These are phyloP conservation scores for Mycena amicta DNA, from an alignment of 768 basidiomycete genomes.

Conservation along the genomic window DNA sequence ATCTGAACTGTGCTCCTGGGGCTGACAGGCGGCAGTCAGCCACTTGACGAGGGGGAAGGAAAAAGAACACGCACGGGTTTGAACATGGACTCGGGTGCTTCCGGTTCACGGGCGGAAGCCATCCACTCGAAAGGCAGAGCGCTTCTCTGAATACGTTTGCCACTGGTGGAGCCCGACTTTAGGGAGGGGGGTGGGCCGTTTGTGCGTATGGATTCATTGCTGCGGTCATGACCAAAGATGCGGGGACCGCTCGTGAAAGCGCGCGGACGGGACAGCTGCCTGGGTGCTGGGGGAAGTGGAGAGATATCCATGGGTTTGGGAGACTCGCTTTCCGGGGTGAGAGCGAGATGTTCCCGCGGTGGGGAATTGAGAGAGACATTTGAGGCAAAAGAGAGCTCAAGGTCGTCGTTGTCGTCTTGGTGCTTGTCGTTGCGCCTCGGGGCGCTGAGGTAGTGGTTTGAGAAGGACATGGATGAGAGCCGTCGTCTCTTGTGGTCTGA, in stretches of 20 bases:
- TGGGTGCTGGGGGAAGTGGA: constrained; percentile 50
- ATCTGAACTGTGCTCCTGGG: constrained; percentile 45
- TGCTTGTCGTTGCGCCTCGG: constrained; percentile 48
- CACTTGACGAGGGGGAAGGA: constrained; percentile 3
- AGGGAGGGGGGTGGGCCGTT: constrained; percentile 31
- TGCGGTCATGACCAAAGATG: constrained; percentile 74
- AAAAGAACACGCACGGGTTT: constrained; percentile 27
- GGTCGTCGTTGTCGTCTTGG: constrained; percentile 68
- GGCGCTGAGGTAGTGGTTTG: constrained; percentile 48
- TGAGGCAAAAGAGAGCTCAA: constrained; percentile 82
- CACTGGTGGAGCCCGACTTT: constrained; percentile 41
- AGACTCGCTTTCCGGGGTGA: constrained; percentile 51
- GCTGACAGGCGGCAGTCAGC: constrained; percentile 27
- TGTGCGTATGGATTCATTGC: constrained; percentile 50
- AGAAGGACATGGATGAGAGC: constrained; percentile 52
- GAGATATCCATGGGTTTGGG: constrained; percentile 83
- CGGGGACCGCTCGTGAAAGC: constrained; percentile 68
- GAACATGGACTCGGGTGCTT: constrained; percentile 7
- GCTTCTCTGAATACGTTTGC: constrained; percentile 62
- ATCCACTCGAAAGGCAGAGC: constrained; percentile 68
- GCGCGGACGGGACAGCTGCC: constrained; percentile 50
- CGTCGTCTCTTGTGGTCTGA: constrained; percentile 49
- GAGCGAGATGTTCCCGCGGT: constrained; percentile 46
- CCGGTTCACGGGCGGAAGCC: constrained; percentile 26
- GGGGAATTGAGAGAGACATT: constrained; percentile 81